Evolutionary conservation across 805 yeast genomes (phyloP), one percentile per base, ranked within the genome.

Genomic region (Trichomonascus vanleenenianus): DNA sequence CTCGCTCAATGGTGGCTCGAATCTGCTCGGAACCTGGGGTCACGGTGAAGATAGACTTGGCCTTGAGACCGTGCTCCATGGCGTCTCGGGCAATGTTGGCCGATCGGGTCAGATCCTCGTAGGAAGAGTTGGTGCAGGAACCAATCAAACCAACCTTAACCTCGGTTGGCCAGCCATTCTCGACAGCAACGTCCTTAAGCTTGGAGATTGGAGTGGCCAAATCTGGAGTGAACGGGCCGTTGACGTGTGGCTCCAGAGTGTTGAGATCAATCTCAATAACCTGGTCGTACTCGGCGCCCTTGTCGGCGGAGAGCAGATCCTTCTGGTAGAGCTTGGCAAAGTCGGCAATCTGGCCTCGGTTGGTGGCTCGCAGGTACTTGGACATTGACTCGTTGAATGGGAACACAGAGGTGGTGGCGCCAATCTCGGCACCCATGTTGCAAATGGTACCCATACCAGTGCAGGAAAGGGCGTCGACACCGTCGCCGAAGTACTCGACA

Each of bases 381-480:
- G 72, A 79, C 85, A 85, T 89, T 54, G 91, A 83, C 62, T 81
- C 78, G 75, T 86, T 88, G 85, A 76, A 88, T 66, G 97, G 97
- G 94, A 89, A 89, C 50, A 85, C 86, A 40, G 97, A 89, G 47
- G 97, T 89, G 52, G 97, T 89, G 50, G 97, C 97, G 73, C 97
- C 97, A 58, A 89, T 88, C 73, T 89, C 97, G 56, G 97, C 97
- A 76, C 97, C 97, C 97, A 89, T 89, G 71, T 89, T 89, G 78
- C 97, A 89, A 72, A 89, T 89, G 59, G 97, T 89, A 66, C 94
- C 97, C 97, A 89, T 89, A 78, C 97, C 97, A 43, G 97, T 91
- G 71, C 96, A 87, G 42, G 95, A 85, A 68, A 89, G 82, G 49
- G 91, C 76, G 61, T 83, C 78, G 46, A 89, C 89, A 76, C 97